These are phyloP conservation scores for Colletotrichum zoysiae DNA, from an alignment of 2,329 filamentous ascomycete genomes.

Conservation along the genomic window DNA sequence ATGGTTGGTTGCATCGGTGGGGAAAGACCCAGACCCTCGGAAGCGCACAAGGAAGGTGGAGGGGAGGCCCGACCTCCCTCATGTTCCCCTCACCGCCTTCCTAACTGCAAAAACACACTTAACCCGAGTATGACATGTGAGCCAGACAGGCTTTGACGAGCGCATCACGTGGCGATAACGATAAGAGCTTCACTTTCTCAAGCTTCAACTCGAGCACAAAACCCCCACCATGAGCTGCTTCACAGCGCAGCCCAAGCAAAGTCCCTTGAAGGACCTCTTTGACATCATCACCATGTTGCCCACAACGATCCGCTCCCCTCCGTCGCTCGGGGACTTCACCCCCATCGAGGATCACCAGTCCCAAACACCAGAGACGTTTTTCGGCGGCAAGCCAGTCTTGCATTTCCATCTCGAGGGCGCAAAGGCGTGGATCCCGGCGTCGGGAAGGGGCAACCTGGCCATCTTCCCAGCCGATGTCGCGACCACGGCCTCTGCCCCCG, in stretches of 20 bases:
- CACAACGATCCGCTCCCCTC: conserved; percentile 69
- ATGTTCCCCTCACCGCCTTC: conserved; percentile 17
- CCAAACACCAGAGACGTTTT: conserved; percentile 80
- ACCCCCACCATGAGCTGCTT: conserved; percentile 32
- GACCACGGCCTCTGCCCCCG: conserved; percentile 50
- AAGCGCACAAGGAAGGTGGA: background rate
- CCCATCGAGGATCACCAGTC: conserved; percentile 77
- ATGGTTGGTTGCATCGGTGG: conserved; percentile 1
- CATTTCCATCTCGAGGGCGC: conserved; percentile 71
- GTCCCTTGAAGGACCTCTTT: conserved; percentile 25
- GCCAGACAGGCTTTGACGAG: background rate
- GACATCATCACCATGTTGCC: conserved; percentile 55
- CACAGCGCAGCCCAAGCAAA: conserved; percentile 33
- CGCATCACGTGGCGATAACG: conserved; percentile 43
- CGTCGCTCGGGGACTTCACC: conserved; percentile 70
- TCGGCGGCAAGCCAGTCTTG: conserved; percentile 77
- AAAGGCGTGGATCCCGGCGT: conserved; percentile 68
- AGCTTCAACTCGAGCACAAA: conserved; percentile 35
- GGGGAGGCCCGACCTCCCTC: background rate
- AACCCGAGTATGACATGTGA: fast-evolving
- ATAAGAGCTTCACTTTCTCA: conserved; percentile 41
- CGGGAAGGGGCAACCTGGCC: conserved; percentile 67
- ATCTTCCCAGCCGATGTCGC: conserved; percentile 61
- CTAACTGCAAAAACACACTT: background rate
- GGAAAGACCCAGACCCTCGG: conserved; percentile 31